Evolutionary conservation across 139 green algal genomes (phyloP).

Genomic region (Closterium sp.): DNA sequence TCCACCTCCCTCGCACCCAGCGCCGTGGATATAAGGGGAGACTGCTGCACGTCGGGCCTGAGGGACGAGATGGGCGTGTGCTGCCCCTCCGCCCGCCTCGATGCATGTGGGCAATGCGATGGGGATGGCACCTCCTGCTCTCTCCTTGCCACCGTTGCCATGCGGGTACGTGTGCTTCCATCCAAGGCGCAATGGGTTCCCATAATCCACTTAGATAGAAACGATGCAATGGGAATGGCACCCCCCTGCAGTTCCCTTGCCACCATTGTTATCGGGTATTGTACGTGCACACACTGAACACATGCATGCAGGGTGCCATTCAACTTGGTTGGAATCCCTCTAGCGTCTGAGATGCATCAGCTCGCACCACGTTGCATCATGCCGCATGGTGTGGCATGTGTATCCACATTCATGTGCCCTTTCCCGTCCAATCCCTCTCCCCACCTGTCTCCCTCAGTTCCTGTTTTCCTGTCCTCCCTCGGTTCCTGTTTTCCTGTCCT

Average conservation of each 20-base stretch:
- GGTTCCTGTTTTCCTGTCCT: too few species aligned
- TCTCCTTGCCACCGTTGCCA: not conserved
- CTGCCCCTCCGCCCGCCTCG: conserved; percentile 62
- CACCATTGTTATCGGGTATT: too few species aligned
- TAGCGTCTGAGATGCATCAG: too few species aligned
- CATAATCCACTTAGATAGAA: too few species aligned
- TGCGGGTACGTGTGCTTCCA: conserved; percentile 19
- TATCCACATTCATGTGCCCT: too few species aligned
- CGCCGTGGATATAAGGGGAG: conserved; percentile 54
- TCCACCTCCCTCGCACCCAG: not conserved
- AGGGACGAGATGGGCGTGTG: conserved; percentile 65
- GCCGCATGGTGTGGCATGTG: too few species aligned
- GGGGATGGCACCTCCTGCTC: conserved; percentile 61
- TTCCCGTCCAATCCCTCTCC: conserved; percentile 21
- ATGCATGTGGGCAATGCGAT: conserved; percentile 72
- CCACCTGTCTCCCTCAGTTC: not conserved
- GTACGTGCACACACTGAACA: too few species aligned
- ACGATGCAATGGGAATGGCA: conserved; percentile 14
- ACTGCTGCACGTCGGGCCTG: conserved; percentile 55
- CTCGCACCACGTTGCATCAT: too few species aligned
- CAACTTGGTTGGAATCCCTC: too few species aligned
- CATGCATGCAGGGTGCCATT: too few species aligned
- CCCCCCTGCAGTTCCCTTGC: conserved; percentile 36
- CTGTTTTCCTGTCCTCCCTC: not conserved
- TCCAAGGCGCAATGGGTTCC: conserved; percentile 65